phyloP scores from a whole-genome alignment of 805 yeast genomes.

The Monosporozyma yasuniensis region DNA sequence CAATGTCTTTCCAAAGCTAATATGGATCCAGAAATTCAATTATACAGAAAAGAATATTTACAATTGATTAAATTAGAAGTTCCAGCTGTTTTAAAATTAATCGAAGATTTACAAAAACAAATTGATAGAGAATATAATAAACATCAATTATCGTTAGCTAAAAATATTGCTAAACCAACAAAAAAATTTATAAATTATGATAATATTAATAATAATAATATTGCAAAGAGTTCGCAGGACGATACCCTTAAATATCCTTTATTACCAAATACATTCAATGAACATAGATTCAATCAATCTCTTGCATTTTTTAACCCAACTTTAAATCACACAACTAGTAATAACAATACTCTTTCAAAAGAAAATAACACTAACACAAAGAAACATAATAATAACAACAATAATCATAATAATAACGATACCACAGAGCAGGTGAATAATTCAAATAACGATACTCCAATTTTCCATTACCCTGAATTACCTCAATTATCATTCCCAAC shows the following conservation, averaged over 20 bases:
- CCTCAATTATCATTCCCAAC: slow-evolving; percentile 19
- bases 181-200: background rate
- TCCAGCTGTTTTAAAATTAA: slow-evolving; percentile 25
- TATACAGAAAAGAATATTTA: slow-evolving; percentile 18
- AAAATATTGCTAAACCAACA: slow-evolving; percentile 17
- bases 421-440: background rate
- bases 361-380: background rate
- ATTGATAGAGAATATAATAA: slow-evolving; percentile 17
- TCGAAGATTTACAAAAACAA: slow-evolving; percentile 21
- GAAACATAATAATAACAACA: background rate
- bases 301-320: slow-evolving; percentile 10
- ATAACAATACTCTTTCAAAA: background rate
- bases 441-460: background rate
- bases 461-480: slow-evolving; percentile 20
- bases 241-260: background rate
- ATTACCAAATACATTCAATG: slow-evolving; percentile 22
- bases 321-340: background rate
- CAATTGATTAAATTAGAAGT: slow-evolving; percentile 27
- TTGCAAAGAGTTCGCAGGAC: background rate
- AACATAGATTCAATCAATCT: slow-evolving; percentile 22
- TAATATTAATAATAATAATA: slow-evolving; percentile 4
- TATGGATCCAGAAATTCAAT: slow-evolving; percentile 2
- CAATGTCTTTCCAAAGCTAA: background rate
- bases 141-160: slow-evolving; percentile 21
- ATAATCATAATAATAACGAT: background rate